Evolutionary conservation across 805 yeast species (phyloP), one percentile per base, ranked within the genome.

Genomic region (Yueomyces sp.): DNA sequence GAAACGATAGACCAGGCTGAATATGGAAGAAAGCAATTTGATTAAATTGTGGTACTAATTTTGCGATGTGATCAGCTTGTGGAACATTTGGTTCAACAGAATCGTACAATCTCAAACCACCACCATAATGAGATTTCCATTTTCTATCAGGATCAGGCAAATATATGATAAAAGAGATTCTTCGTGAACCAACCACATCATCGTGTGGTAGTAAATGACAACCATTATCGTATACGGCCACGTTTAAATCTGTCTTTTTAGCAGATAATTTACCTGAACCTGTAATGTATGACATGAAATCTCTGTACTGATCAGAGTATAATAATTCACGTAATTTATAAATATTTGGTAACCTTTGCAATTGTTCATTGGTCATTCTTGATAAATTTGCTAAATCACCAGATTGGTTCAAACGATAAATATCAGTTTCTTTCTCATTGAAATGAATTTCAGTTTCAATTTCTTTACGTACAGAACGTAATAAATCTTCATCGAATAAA

Each of bases 1-100:
- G 99, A 72, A 92, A 92, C 2, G 95, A 84, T 41, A 81, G 73
- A 0, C 98, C 99, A 0, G 98, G 99, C 57, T 87, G 92, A 11
- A 92, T 97, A 4, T 83, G 81, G 70, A 92, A 92, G 57, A 92
- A 85, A 0, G 97, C 96, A 57, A 92, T 81, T 62, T 92, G 96
- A 59, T 92, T 92, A 70, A 92, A 92, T 52, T 85, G 94, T 1
- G 98, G 98, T 0, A 86, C 82, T 36, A 92, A 66, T 52, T 79
- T 78, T 29, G 72, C 69, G 31, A 73, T 64, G 49, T 65, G 76
- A 63, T 90, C 97, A 1, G 94, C 72, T 47, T 74, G 73, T 9
- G 99, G 98, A 4, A 88, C 94, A 52, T 92, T 90, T 26, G 94
- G 88, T 11, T 80, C 81, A 33, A 86, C 72, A 1, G 95, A 81